Percentiles rank a stretch among this genome's conserved stretches.
Conservation (phyloP, 768 basidiomycete genomes). For the Suillus cothurnatus region DNA sequence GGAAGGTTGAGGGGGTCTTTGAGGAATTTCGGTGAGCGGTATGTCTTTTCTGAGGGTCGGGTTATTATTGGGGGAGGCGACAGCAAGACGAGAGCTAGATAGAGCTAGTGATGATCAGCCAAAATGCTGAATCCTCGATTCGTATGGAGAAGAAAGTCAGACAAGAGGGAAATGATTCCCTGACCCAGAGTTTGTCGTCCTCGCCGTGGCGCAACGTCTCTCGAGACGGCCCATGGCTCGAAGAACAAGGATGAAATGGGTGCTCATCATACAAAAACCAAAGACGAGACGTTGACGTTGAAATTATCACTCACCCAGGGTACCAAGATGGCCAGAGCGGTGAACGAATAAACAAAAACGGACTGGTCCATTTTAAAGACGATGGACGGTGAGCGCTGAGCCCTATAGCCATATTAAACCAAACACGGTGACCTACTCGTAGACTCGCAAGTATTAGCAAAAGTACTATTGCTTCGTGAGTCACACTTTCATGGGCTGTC, state of each 20-base stretch:
- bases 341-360: constrained; percentile 22
- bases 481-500: no score
- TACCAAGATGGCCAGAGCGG: constrained; percentile 24
- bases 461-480: no score
- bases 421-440: no score
- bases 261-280: constrained; percentile 52
- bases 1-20: constrained; percentile 56
- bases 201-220: constrained; percentile 55
- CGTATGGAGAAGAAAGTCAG: constrained; percentile 28
- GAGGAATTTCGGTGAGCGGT: constrained; percentile 57
- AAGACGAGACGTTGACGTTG: constrained; percentile 1
- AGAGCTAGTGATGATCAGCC: constrained; percentile 49
- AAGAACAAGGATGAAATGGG: constrained; percentile 92
- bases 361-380: no score
- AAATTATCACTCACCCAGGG: constrained; percentile 29
- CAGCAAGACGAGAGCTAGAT: constrained; percentile 69
- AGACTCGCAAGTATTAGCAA: no score
- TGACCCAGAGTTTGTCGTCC: constrained; percentile 63
- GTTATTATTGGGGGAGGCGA: constrained; percentile 73
- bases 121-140: neutral
- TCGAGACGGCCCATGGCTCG: constrained; percentile 62
- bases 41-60: constrained; percentile 67
- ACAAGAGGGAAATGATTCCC: constrained; percentile 43
- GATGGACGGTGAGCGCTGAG: no score
- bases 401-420: no score